Percentiles rank a stretch among this genome's conserved stretches.
Evolutionary conservation across 169 alveolate species (phyloP).

Genomic region (Theileria orientalis): DNA sequence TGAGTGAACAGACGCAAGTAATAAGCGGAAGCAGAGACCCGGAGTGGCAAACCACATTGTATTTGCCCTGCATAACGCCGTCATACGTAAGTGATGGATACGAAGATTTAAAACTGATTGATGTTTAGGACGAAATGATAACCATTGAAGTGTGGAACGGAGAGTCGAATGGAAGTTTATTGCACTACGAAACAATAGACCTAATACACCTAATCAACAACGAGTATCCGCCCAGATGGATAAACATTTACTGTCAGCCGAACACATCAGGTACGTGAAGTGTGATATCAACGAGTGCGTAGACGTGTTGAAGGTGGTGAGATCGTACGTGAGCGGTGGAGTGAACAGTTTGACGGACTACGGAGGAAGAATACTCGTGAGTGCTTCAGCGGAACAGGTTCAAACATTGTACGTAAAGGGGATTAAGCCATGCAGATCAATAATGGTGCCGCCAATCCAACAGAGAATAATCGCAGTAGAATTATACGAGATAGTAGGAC

Average conservation of each 20-base stretch:
- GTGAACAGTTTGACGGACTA: conserved; percentile 55
- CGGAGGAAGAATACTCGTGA: conserved; percentile 53
- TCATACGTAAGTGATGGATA: conserved; percentile 24
- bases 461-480: conserved; percentile 70
- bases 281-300: conserved; percentile 3
- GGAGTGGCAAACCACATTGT: conserved; percentile 78
- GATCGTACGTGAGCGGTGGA: conserved; percentile 59
- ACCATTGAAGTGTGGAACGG: conserved; percentile 71
- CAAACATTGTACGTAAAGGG: conserved; percentile 54
- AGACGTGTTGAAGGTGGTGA: conserved; percentile 25
- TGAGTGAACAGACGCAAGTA: conserved; percentile 73
- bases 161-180: conserved; percentile 14
- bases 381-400: conserved; percentile 65
- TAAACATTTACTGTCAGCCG: conserved; percentile 62
- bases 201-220: conserved; percentile 41
- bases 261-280: neutral
- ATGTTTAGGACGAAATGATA: conserved; percentile 65
- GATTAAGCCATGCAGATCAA: conserved; percentile 48
- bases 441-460: conserved; percentile 65
- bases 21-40: conserved; percentile 80
- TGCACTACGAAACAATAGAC: conserved; percentile 59
- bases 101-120: neutral
- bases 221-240: conserved; percentile 55
- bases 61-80: conserved; percentile 78
- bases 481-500: conserved; percentile 68